A percentile compares a stretch with the other conserved stretches of the same genome.
These are phyloP conservation scores for Colletotrichum destructivum DNA, from an alignment of 2,329 filamentous ascomycete species.

Conservation along the genomic window DNA sequence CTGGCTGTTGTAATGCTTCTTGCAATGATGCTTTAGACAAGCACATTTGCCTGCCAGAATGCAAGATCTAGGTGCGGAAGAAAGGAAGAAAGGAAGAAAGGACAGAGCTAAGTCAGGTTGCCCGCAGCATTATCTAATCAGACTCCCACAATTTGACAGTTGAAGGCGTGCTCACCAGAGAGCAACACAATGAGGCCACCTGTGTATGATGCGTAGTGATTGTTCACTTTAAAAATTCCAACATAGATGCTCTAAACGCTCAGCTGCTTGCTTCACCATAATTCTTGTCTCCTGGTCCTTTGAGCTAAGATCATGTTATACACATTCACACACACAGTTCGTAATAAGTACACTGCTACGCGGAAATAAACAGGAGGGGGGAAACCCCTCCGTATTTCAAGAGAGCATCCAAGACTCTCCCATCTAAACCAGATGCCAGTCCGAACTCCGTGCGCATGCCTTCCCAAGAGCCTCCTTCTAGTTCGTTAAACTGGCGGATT, in stretches of 20 bases:
- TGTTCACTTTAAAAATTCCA: background rate
- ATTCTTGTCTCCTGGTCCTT: background rate
- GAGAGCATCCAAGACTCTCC: constrained; percentile 32
- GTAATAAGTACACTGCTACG: constrained; percentile 32
- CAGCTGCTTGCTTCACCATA: background rate
- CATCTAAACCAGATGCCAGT: constrained; percentile 35
- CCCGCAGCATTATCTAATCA: background rate
- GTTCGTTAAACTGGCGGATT: constrained; percentile 2
- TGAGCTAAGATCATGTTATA: constrained; percentile 32
- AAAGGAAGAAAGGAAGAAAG: background rate
- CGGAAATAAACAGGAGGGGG: constrained; percentile 5
- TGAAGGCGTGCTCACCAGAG: background rate
- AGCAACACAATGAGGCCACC: no score
- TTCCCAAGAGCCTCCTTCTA: background rate
- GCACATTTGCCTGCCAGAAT: background rate
- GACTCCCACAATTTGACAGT: background rate
- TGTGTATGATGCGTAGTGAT: background rate
- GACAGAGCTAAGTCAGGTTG: background rate
- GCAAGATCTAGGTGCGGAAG: background rate
- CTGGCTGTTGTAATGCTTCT: background rate
- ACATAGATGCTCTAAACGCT: background rate
- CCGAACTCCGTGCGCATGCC: constrained; percentile 39
- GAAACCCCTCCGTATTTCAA: constrained; percentile 10
- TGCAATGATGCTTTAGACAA: background rate
- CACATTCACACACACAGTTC: constrained; percentile 34